phyloP scores from a whole-genome alignment of 768 basidiomycete species.

The Termitomyces sp. region DNA sequence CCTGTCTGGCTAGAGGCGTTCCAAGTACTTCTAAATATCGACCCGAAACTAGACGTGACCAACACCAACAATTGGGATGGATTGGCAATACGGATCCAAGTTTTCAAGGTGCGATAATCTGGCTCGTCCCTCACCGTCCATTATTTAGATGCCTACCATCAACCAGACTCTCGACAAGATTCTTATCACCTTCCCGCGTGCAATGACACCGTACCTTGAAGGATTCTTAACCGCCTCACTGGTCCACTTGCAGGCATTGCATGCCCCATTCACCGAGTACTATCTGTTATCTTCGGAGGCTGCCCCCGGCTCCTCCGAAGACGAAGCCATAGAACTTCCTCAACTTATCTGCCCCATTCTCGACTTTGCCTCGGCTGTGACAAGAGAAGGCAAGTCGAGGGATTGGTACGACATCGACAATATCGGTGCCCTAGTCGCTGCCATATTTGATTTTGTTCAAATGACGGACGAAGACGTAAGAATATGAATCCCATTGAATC shows the following conservation, averaged over 20 bases:
- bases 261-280: conserved; percentile 58
- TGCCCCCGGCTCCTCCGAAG: conserved; percentile 68
- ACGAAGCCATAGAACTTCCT: conserved; percentile 71
- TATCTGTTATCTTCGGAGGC: conserved; percentile 58
- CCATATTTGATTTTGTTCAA: conserved; percentile 70
- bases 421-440: conserved; percentile 47
- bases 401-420: conserved; percentile 60
- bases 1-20: conserved; percentile 94
- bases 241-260: conserved; percentile 56
- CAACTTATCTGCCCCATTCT: conserved; percentile 77
- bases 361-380: conserved; percentile 72
- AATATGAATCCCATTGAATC: conserved; percentile 8
- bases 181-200: conserved; percentile 78
- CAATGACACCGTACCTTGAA: conserved; percentile 60
- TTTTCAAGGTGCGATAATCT: conserved; percentile 67
- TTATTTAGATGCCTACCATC: neutral
- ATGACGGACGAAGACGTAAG: conserved; percentile 90
- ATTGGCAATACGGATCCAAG: conserved; percentile 73
- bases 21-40: conserved; percentile 65
- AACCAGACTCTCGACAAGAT: conserved; percentile 76
- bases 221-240: conserved; percentile 60
- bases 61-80: conserved; percentile 74
- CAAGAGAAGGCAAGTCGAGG: conserved; percentile 62
- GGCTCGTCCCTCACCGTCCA: neutral
- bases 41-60: conserved; percentile 62